Conservation (phyloP, 2,329 filamentous ascomycete species). For the Aspergillus felis region DNA sequence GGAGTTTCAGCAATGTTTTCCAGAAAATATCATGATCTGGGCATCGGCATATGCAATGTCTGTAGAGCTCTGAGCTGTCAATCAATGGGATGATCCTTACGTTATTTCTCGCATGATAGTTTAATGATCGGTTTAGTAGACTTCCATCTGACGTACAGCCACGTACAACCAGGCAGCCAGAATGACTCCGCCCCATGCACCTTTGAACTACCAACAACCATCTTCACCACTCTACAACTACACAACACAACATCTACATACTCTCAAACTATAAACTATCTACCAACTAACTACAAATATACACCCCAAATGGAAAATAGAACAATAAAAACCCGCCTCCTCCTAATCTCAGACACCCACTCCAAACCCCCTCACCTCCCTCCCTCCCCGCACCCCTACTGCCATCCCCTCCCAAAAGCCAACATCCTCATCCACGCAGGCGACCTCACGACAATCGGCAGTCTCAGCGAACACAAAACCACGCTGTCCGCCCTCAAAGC, state of each 20-base stretch:
- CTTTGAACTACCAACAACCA: too few species aligned
- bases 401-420: conserved; percentile 44
- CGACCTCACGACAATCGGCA: conserved; percentile 46
- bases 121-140: conserved; percentile 5
- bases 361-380: conserved; percentile 24
- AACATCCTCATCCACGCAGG: conserved; percentile 57
- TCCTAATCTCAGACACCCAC: conserved; percentile 44
- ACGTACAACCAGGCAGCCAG: too few species aligned
- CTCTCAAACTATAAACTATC: too few species aligned
- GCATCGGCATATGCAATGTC: conserved; percentile 17
- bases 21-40: conserved; percentile 28
- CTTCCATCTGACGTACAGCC: too few species aligned
- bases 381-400: conserved; percentile 12
- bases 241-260: too few species aligned
- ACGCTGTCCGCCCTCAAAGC: conserved; percentile 46
- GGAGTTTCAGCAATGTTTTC: conserved; percentile 34
- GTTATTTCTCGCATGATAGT: conserved; percentile 5
- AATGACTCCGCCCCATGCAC: too few species aligned
- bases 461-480: conserved; percentile 19
- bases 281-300: too few species aligned
- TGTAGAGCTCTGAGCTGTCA: conserved; percentile 38
- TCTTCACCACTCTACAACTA: too few species aligned
- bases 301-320: too few species aligned
- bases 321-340: conserved; percentile 16
- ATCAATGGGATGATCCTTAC: conserved; percentile 33